phyloP scores from a whole-genome alignment of 345 rosid genomes.

The Eucalyptus grandis region DNA sequence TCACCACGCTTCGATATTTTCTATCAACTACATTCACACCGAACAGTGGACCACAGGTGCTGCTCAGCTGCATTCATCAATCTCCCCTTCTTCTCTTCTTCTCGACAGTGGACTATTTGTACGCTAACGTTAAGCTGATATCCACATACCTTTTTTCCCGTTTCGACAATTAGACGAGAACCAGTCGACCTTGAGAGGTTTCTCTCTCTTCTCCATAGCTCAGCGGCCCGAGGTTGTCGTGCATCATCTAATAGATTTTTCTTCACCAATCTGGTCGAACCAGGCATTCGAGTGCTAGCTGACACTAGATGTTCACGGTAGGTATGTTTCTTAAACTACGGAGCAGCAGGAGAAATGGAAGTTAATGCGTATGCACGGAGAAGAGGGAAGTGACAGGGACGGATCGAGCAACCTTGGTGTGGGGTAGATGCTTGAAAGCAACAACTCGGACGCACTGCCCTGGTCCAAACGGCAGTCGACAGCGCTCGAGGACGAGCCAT shows the following conservation, averaged over 20 bases:
- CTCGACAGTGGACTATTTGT: not conserved
- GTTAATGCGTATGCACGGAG: not conserved
- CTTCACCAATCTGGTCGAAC: not conserved
- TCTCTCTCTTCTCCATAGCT: not conserved
- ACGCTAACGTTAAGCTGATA: not conserved
- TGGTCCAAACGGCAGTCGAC: not conserved
- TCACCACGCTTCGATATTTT: not conserved
- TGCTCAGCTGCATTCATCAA: not conserved
- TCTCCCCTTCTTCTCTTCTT: not conserved
- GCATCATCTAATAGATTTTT: not conserved
- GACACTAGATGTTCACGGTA: not conserved
- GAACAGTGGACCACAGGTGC: not conserved
- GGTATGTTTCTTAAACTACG: not conserved
- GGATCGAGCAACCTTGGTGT: not conserved
- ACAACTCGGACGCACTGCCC: not conserved
- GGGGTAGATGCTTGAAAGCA: not conserved
- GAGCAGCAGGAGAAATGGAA: not conserved
- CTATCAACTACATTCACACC: not conserved
- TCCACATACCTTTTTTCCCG: not conserved
- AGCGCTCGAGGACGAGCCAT: not conserved
- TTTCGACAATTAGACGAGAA: not conserved
- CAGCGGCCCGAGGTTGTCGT: not conserved
- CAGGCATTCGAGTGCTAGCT: not conserved
- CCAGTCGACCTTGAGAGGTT: not conserved
- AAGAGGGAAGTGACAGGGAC: not conserved